phyloP scores from a whole-genome alignment of 805 yeast genomes.

The Candida succiphila region DNA sequence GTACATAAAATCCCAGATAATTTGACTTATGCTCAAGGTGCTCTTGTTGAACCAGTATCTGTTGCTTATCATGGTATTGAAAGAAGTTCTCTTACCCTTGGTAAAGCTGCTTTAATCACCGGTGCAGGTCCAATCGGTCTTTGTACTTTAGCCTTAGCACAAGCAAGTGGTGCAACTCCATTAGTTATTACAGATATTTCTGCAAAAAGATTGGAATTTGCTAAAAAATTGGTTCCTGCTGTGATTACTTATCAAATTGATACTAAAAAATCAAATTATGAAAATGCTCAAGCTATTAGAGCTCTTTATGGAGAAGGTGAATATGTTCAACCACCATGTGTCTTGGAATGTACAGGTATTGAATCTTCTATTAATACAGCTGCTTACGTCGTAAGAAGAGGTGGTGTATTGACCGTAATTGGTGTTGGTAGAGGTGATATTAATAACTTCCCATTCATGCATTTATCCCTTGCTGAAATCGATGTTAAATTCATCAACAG shows the following conservation, averaged over 20 bases:
- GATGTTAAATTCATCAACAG: slow-evolving; percentile 42
- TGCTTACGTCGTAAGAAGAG: slow-evolving; percentile 35
- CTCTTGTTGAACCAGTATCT: slow-evolving; percentile 43
- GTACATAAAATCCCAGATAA: slow-evolving; percentile 28
- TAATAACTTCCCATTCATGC: slow-evolving; percentile 45
- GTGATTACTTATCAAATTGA: slow-evolving; percentile 34
- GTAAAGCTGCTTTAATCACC: slow-evolving; percentile 35
- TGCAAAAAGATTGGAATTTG: slow-evolving; percentile 33
- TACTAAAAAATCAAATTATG: slow-evolving; percentile 18
- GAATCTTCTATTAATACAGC: slow-evolving; percentile 37
- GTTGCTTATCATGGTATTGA: slow-evolving; percentile 45
- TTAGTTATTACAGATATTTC: slow-evolving; percentile 39
- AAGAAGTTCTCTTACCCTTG: slow-evolving; percentile 34
- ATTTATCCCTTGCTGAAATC: slow-evolving; percentile 40
- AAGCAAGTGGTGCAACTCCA: slow-evolving; percentile 45
- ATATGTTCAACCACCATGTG: slow-evolving; percentile 30
- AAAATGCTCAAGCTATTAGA: slow-evolving; percentile 30
- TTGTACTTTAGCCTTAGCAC: slow-evolving; percentile 34
- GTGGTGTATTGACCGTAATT: slow-evolving; percentile 36
- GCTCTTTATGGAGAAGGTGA: slow-evolving; percentile 25
- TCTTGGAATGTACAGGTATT: slow-evolving; percentile 47
- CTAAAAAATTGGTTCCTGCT: slow-evolving; percentile 34
- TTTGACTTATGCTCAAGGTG: slow-evolving; percentile 43
- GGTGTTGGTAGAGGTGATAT: slow-evolving; percentile 41
- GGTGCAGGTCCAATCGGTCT: slow-evolving; percentile 60